Conservation (phyloP, 805 yeast genomes). For the Saturnispora sekii region DNA sequence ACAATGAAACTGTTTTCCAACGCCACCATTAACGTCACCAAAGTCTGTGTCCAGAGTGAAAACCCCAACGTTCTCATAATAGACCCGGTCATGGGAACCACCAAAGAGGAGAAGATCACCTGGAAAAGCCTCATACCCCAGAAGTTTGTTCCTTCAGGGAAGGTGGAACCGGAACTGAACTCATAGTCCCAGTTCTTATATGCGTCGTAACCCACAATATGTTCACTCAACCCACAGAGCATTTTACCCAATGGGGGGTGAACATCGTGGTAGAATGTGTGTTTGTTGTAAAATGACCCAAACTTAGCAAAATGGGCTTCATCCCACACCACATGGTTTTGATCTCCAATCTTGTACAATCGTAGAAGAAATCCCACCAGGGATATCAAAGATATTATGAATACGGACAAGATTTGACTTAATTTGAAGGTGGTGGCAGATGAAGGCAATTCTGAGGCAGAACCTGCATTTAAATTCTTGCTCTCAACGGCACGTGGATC, state of each 20-base stretch:
- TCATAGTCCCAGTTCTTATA: constrained; percentile 46
- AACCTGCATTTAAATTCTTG: too few relatives aligned
- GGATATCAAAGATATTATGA: not conserved
- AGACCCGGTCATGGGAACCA: constrained; percentile 63
- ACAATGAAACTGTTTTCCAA: constrained; percentile 63
- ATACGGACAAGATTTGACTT: not conserved
- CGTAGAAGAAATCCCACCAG: constrained; percentile 3
- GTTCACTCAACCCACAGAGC: constrained; percentile 71
- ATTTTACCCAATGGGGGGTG: constrained; percentile 84
- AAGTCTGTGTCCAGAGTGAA: constrained; percentile 42
- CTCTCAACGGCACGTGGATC: too few relatives aligned
- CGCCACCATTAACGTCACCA: constrained; percentile 52
- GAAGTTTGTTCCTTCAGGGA: constrained; percentile 54
- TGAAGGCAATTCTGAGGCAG: too few relatives aligned
- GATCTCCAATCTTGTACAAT: constrained; percentile 53
- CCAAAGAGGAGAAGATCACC: constrained; percentile 53
- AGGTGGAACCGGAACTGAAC: constrained; percentile 56
- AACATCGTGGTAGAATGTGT: constrained; percentile 77
- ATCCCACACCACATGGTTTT: constrained; percentile 85
- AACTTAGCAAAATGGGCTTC: constrained; percentile 93
- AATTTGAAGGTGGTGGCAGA: too few relatives aligned
- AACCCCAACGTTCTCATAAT: constrained; percentile 54
- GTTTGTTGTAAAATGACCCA: constrained; percentile 70
- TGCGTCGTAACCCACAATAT: constrained; percentile 57
- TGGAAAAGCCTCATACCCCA: constrained; percentile 64